Base-by-base conservation (phyloP, 2,329 filamentous ascomycete genomes). In the Davidsoniella eucalypti region DNA sequence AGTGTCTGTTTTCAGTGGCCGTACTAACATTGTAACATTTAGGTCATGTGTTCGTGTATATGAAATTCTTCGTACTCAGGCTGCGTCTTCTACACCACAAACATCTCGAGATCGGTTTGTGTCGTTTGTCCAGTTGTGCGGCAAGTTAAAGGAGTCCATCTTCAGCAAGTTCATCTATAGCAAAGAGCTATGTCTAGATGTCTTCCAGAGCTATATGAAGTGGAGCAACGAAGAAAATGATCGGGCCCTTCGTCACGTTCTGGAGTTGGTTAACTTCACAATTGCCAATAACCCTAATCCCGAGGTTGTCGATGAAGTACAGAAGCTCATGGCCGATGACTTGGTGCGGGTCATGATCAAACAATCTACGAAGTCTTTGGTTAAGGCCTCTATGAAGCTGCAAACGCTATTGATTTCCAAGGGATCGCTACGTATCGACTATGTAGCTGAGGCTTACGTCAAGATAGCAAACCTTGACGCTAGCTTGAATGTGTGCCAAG, bases 341-440 rank as follows among this genome's bases (percentile, higher is more conserved):
- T 68, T 80, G 5, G 58, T 83, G 14, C 71, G 73, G 1, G 75
- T 81, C 12, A 70, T 84, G 40, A 69, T 72, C 18, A 71, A 75
- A 51, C 69, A 75, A 53, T 76, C 76, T 33, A 69, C 77, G 14
- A 78, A 75, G 55, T 73, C 78, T 8, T 69, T 80, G 47, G 77
- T 79, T 39, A 86, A 86, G 60, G 82, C 82, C 36, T 76, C 80
- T 5, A 72, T 87, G 54, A 79, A 80, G 58, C 74, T 74, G 14
- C 65, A 86, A 37, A 78, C 82, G 44, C 72, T 80, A 57, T 73
- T 87, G 51, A 59, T 87, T 3, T 65, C 69, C 44, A 86, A 83
- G 60, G 65, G 68, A 2, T 67, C 80, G 10, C 63, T 82, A 23
- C 66, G 65, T 57, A 57, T 72, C 51, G 59, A 66, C 51, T 65